Percentiles rank a stretch among this genome's conserved stretches.
These are phyloP conservation scores for Letharia columbiana DNA, from an alignment of 495 filamentous ascomycete species.

Conservation along the genomic window DNA sequence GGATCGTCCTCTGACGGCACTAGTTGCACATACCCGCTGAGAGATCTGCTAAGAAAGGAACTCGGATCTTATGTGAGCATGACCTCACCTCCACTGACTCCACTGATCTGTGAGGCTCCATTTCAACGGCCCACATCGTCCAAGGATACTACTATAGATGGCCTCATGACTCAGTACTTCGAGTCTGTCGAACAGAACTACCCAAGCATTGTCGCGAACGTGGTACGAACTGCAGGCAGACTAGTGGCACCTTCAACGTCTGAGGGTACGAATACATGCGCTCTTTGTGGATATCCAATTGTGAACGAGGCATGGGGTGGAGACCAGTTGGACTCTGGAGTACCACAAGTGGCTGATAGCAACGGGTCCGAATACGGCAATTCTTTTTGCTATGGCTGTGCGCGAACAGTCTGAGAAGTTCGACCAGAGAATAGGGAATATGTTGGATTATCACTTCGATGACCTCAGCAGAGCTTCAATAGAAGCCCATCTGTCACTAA, in stretches of 20 bases:
- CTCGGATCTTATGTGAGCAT: constrained; percentile 53
- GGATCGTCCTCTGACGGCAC: constrained; percentile 49
- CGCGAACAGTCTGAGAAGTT: constrained; percentile 34
- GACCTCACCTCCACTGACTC: constrained; percentile 41
- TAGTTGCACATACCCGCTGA: constrained; percentile 60
- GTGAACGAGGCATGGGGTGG: constrained; percentile 33
- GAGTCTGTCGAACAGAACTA: constrained; percentile 78
- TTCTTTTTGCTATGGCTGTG: constrained; percentile 52
- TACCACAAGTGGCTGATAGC: background rate
- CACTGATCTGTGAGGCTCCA: constrained; percentile 37
- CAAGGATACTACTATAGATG: constrained; percentile 80
- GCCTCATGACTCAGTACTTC: constrained; percentile 83
- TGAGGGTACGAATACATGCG: constrained; percentile 26
- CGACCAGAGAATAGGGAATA: background rate
- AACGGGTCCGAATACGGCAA: constrained; percentile 8
- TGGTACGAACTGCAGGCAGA: constrained; percentile 78
- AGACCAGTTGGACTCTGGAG: constrained; percentile 26
- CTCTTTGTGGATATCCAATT: constrained; percentile 39
- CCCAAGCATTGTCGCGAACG: constrained; percentile 87
- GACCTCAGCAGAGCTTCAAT: no score
- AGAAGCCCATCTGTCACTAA: no score
- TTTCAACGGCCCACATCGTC: constrained; percentile 45
- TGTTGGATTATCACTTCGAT: background rate
- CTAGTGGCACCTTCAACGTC: constrained; percentile 35
- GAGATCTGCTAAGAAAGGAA: constrained; percentile 77